phyloP scores from a whole-genome alignment of 306 rosid species.

The Cucumis melo region DNA sequence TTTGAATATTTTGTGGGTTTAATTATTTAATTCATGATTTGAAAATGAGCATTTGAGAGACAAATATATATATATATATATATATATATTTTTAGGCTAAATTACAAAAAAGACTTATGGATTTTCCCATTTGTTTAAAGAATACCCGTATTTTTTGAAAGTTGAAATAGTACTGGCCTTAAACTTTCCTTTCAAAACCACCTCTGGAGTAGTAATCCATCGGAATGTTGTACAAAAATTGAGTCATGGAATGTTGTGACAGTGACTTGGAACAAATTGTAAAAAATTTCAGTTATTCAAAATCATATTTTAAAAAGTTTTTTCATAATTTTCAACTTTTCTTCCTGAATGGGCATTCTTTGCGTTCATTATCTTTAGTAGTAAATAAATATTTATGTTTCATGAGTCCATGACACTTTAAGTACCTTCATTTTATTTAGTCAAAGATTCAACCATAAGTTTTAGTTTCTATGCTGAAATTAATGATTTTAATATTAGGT shows the following conservation, averaged over 20 bases:
- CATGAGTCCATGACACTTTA: neutral
- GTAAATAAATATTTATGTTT: neutral
- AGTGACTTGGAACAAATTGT: neutral
- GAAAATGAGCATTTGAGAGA: neutral
- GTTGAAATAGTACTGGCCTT: too few species aligned
- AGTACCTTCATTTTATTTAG: neutral
- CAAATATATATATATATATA: too few species aligned
- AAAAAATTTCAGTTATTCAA: neutral
- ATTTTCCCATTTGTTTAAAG: too few species aligned
- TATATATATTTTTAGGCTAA: neutral
- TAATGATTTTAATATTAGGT: constrained; percentile 33
- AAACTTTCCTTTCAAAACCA: too few species aligned
- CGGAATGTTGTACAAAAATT: too few species aligned
- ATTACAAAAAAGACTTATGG: too few species aligned
- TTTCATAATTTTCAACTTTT: neutral
- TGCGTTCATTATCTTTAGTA: neutral
- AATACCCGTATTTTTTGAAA: too few species aligned
- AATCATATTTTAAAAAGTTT: neutral
- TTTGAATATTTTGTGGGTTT: neutral
- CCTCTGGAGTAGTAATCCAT: too few species aligned
- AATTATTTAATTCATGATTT: neutral
- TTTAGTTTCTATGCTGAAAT: constrained; percentile 9
- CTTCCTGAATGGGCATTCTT: neutral
- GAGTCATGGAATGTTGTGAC: too few species aligned
- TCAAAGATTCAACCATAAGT: too few species aligned